Percentiles rank a stretch among this genome's conserved stretches.
Conservation (phyloP, 1,139 yeast genomes). For the Saccharomyces hybrid region DNA sequence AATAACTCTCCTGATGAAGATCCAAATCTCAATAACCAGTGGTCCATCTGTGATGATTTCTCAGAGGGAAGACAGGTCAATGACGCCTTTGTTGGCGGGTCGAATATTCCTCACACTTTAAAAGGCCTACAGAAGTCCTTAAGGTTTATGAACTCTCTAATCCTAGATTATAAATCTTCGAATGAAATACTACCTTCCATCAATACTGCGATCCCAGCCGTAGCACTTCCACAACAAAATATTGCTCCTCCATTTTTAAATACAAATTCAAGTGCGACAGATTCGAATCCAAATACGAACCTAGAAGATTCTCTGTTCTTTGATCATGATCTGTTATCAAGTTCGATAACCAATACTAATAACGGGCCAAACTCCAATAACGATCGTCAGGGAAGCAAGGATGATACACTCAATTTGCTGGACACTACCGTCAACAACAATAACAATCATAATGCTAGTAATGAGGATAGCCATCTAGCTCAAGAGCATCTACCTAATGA, state of each 20-base stretch:
- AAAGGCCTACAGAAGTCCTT: slow-evolving; percentile 49
- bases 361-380: background rate
- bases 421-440: background rate
- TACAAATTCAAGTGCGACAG: background rate
- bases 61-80: slow-evolving; percentile 77
- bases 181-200: slow-evolving; percentile 19
- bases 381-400: background rate
- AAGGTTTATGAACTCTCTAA: slow-evolving; percentile 46
- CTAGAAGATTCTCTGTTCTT: background rate
- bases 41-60: slow-evolving; percentile 80
- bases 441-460: background rate
- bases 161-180: slow-evolving; percentile 40
- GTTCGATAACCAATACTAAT: background rate
- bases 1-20: slow-evolving; percentile 24
- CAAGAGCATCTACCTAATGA: background rate
- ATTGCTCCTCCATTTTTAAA: background rate
- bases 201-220: slow-evolving; percentile 5
- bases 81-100: slow-evolving; percentile 53
- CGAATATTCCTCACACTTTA: slow-evolving; percentile 37
- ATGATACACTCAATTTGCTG: background rate
- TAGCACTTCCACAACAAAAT: slow-evolving; percentile 1
- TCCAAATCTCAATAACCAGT: slow-evolving; percentile 41
- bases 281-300: background rate
- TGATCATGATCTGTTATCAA: background rate
- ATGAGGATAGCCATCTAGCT: background rate